Percentiles rank a stretch among this genome's conserved stretches.
Evolutionary conservation across 1,284 basidiomycete species (phyloP).

Genomic region (Malassezia caprae): DNA sequence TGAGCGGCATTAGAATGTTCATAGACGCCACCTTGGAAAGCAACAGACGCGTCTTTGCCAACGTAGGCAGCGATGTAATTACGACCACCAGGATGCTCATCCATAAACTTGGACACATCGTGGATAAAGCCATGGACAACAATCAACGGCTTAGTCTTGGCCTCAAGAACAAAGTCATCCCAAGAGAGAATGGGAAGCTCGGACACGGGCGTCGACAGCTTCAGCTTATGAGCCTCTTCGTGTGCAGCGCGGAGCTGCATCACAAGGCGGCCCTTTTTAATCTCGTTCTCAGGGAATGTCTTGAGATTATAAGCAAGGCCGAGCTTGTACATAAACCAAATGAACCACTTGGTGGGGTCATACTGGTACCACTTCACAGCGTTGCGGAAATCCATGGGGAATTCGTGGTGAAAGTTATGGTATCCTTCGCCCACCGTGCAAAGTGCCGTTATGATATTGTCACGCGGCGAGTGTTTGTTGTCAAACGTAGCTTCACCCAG

Average conservation of each 20-base stretch:
- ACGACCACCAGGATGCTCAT: constrained; percentile 45
- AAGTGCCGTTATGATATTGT: constrained; percentile 45
- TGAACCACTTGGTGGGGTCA: constrained; percentile 48
- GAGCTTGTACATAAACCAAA: constrained; percentile 28
- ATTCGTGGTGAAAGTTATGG: constrained; percentile 49
- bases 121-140: constrained; percentile 45
- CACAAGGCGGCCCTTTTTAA: constrained; percentile 42
- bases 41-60: constrained; percentile 44
- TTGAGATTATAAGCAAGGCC: constrained; percentile 45
- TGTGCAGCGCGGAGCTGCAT: constrained; percentile 42
- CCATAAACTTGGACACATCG: constrained; percentile 41
- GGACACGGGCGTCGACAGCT: constrained; percentile 35
- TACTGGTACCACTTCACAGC: constrained; percentile 46
- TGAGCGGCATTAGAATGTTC: constrained; percentile 46
- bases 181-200: constrained; percentile 46
- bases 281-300: constrained; percentile 47
- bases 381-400: constrained; percentile 48
- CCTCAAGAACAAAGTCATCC: constrained; percentile 44
- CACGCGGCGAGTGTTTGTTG: constrained; percentile 46
- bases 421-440: constrained; percentile 46
- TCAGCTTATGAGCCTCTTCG: constrained; percentile 25
- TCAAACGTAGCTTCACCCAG: constrained; percentile 46
- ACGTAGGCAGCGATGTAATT: constrained; percentile 37
- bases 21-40: constrained; percentile 45
- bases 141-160: constrained; percentile 41